Evolutionary conservation across 306 rosid species (phyloP), one percentile per base, ranked within the genome.

Genomic region (Echinosophora koreensis): DNA sequence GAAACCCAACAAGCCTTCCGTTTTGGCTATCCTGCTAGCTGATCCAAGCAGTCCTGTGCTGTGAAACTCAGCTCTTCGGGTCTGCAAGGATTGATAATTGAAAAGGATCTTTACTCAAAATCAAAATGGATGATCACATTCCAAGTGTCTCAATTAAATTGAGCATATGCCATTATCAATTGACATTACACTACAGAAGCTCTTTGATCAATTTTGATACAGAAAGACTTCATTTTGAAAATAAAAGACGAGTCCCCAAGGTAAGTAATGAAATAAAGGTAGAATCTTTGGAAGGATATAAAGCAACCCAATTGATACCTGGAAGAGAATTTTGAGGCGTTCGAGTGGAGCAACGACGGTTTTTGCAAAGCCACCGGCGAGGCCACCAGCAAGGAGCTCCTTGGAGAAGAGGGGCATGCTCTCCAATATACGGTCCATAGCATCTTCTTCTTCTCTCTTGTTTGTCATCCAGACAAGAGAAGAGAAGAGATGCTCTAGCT

Each of bases 311-410:
- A 46, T 5, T 18, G 72, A 5, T 8, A 94, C 97, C 97, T 94
- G 98, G 72, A 92, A 90, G 85, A 94, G 88, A 88, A 94, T 94
- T 71, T 92, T 94, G 86, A 94, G 74, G 6, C 97, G 97, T 78
- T 92, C 97, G 18, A 94, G 93, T 5, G 98, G 98, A 15, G 98
- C 97, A 30, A 94, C 97, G 14, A 77, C 87, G 13, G 90, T 84
- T 83, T 95, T 90, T 10, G 97, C 97, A 49, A 92, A 2, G 1
- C 93, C 96, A 5, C 98, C 97, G 14, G 98, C 92, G 47, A 89
- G 65, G 3, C 97, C 98, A 0, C 97, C 97, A 38, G 98, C 97
- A 3, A 94, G 68, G 35, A 92, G 87, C 81, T 95, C 98, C 89
- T 95, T 92, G 73, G 89, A 87, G 42, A 87, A 89, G 68, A 90